Base-by-base conservation (phyloP, 2,329 filamentous ascomycete genomes). In the Phyllosticta citriasiana region DNA sequence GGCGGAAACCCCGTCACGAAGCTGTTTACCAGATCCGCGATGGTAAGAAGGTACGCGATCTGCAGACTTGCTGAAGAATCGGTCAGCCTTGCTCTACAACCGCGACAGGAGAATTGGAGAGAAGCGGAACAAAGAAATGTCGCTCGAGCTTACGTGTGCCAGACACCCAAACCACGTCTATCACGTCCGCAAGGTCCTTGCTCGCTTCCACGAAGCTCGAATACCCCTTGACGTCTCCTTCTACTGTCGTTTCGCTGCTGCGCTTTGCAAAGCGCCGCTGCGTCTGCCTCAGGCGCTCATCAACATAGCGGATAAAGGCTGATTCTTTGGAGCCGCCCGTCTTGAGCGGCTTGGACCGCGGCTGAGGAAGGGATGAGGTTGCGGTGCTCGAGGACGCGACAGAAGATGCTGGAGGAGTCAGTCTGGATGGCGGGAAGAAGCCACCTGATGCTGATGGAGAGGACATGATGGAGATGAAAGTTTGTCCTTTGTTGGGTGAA, bases 121-220 rank as follows among this genome's bases (percentile, higher is more conserved):
- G 35, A 40, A 4, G 10, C 14, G 50, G 52, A 30, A 57, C 14
- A 10, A 35, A n/a, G 35, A 16, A n/a, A 33, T 5, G 8, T 25
- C 19, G 19, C 19, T 14, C 33, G n/a, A 50, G 50, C 89, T 71
- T 79, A 91, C 91, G 91, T 24, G 92, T 96, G 9, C 88, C 90
- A 30, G 87, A 90, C 24, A 90, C 82, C 93, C 93, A 97, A 4
- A 96, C 75, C 7, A 95, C 82, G 72, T 95, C 88, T 16, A 96
- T 76, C 12, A 96, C 71, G 5, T 80, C 80, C 61, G 92, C 88
- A 0, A 96, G 73, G 68, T 96, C 91, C 61, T 78, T 82, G 59
- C 84, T 89, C 4, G 91, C 82, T 68, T 92, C 87, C 57, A 77
- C 79, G 71, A 93, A 88, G 57, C 75, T 83, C 59, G 78, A 76